A percentile compares a stretch with the other conserved stretches of the same genome.
Conservation (phyloP, 108 stramenopile species). For the Fragilaria crotonensis region DNA sequence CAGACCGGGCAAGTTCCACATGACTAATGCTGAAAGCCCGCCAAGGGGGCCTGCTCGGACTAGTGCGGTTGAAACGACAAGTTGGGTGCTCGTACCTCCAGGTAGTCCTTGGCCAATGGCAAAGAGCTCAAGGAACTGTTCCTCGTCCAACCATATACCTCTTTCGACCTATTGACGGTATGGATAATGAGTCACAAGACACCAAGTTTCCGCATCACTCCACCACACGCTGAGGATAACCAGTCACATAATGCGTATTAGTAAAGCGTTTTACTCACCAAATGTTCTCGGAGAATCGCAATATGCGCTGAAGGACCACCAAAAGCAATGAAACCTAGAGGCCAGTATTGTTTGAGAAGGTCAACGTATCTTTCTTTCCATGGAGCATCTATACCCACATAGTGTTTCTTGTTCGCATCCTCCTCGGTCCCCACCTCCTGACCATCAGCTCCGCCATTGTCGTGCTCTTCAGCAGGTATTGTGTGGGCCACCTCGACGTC, state of each 20-base stretch:
- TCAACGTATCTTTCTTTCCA: conserved; percentile 63
- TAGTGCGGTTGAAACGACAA: conserved; percentile 52
- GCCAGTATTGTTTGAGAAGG: conserved; percentile 67
- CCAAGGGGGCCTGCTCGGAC: conserved; percentile 48
- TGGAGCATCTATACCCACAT: conserved; percentile 68
- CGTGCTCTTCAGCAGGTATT: no score
- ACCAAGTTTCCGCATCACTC: no score
- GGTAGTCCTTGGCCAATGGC: conserved; percentile 66
- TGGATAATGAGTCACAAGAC: no score
- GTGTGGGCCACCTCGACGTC: no score
- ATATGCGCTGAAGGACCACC: conserved; percentile 86
- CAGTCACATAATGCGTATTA: no score
- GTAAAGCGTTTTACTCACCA: conserved; percentile 79
- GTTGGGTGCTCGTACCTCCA: conserved; percentile 60
- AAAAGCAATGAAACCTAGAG: conserved; percentile 84
- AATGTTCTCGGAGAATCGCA: conserved; percentile 85
- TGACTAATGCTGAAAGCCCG: conserved; percentile 45
- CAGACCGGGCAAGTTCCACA: conserved; percentile 61
- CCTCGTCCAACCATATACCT: conserved; percentile 83
- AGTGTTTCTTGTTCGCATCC: no score
- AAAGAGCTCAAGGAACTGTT: conserved; percentile 76
- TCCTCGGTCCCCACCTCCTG: no score
- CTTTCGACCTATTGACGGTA: no score
- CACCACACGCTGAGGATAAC: no score
- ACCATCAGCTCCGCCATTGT: no score